Conservation (phyloP, 2,329 filamentous ascomycete species). For the Thelonectria blattea region DNA sequence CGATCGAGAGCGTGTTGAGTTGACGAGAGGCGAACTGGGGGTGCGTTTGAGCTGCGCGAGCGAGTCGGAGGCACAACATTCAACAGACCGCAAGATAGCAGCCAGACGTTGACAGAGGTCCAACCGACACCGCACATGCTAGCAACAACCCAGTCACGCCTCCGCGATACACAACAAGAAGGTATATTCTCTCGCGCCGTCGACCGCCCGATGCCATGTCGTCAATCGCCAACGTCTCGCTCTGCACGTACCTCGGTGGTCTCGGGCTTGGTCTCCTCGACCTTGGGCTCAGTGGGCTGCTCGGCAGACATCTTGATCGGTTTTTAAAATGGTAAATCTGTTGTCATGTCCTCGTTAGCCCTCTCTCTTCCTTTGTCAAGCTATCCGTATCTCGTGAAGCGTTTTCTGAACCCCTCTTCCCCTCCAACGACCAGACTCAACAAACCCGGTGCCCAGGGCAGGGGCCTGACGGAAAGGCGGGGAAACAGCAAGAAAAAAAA, state of each 20-base stretch:
- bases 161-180: background rate
- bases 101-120: background rate
- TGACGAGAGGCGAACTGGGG: background rate
- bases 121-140: background rate
- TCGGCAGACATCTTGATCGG: constrained; percentile 53
- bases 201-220: constrained; percentile 7
- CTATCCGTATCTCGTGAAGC: background rate
- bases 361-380: background rate
- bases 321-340: constrained; percentile 18
- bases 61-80: background rate
- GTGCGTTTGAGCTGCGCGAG: background rate
- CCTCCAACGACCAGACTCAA: constrained; percentile 1
- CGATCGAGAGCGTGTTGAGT: background rate
- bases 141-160: background rate
- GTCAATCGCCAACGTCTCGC: constrained; percentile 6
- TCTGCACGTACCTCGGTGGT: constrained; percentile 37
- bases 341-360: background rate
- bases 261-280: constrained; percentile 51
- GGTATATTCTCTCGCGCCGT: background rate
- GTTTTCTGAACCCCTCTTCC: constrained; percentile 15
- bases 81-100: constrained; percentile 9
- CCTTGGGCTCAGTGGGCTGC: constrained; percentile 61
- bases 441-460: constrained; percentile 11
- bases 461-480: constrained; percentile 5
- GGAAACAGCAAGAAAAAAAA: background rate